Base-by-base conservation (phyloP, 2,329 filamentous ascomycete genomes). In the Cladobotryum protrusum region DNA sequence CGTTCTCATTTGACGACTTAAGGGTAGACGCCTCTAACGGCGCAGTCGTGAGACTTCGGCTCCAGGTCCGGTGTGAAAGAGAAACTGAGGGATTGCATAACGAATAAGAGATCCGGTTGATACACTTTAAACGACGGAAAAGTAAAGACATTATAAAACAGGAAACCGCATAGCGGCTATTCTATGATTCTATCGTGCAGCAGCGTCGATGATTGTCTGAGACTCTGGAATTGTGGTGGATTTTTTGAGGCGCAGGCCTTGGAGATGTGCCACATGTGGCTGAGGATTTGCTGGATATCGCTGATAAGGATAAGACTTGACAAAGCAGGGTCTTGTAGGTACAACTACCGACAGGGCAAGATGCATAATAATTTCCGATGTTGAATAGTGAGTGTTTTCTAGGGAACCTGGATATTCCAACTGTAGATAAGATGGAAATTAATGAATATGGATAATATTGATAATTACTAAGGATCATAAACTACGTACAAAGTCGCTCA, bases 111-210 rank as follows among this genome's bases (percentile, higher is more conserved):
- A 29, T 18, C 33, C 42, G 15, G 32, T 39, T 54, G n/a, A n/a
- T 17, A 1, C 50, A 32, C 8, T 47, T 44, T 12, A 44, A 47
- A 35, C 50, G 36, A n/a, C 51, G 32, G 39, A 36, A 40, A 42
- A 45, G 20, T 37, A 50, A 42, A 41, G 50, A 45, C 54, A 56
- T 56, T n/a, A 33, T 48, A 32, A 43, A n/a, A 45, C 18, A 39
- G 39, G 14, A 41, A 40, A 44, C 24, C n/a, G 3, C 35, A 14
- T 33, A 37, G 13, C 43, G 29, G 13, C 18, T 5, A 36, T 12
- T 42, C 32, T 44, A 40, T 44, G 40, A n/a, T 41, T 35, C 32
- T 29, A 29, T 29, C 6, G 11, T 29, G 3, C 24, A 29, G 24
- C 11, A 8, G 6, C 24, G 24, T 29, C 7, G 24, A 29, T 29